Base-by-base conservation (phyloP, 768 basidiomycete species). In the Mycena floridula region DNA sequence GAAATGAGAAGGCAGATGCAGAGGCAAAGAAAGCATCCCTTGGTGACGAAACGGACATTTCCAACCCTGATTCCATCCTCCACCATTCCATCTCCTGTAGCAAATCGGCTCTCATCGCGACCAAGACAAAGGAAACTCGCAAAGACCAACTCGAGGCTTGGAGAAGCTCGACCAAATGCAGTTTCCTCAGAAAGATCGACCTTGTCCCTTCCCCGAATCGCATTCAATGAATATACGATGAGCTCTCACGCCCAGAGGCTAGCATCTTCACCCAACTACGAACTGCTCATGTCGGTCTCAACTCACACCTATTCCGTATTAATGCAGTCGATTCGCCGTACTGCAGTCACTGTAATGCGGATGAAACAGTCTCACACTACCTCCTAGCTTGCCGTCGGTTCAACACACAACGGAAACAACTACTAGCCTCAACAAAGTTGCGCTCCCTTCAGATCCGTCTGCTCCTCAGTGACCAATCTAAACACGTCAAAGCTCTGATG, bases 1-100 rank as follows among this genome's bases (percentile, higher is more conserved):
- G 59, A 1, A 60, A 60, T 18, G 50, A 60, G 36, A 13, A n/a
- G 13, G 50, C 54, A 7, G 59, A 60, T 35, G 20, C 13, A 3
- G 25, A 18, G n/a, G 59, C 56, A 15, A 54, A 52, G 38, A 25
- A 36, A 18, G 59, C 59, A 18, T 46, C 49, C 4, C 24, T 8
- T 11, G 50, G 44, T 7, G 18, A 43, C 16, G 12, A 26, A 5
- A 18, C 25, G 24, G 20, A 16, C 21, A 21, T 24, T 12, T 21
- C 21, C 22, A 13, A n/a, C 9, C 30, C 37, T 28, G 27, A 41
- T 7, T 2, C 26, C 5, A 13, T 25, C n/a, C 45, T 46, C 5
- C 22, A 13, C 22, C n/a, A 43, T 7, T 1, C 41, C 40, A 4
- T 25, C 2, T 49, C 52, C 0, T 3, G 26, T 6, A 53, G 52